Evolutionary conservation across 345 rosid genomes (phyloP).

Genomic region (Eucalyptus tenuipes): DNA sequence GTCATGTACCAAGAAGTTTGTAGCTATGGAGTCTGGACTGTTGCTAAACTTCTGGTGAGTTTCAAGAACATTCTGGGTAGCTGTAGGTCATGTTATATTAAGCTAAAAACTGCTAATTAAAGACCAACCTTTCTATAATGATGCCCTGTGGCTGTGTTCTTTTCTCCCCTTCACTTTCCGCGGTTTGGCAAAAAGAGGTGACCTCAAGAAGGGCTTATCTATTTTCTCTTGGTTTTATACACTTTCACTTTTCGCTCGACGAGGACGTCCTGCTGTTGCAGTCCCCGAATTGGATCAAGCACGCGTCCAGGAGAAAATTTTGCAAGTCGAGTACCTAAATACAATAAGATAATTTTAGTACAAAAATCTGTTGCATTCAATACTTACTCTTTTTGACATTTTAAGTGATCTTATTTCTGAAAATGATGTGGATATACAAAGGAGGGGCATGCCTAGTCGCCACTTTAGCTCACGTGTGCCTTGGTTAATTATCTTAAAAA

Average conservation of each 20-base stretch:
- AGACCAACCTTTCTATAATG: neutral
- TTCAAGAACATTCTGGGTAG: neutral
- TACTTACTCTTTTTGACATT: too few relatives aligned
- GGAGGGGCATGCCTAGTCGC: too few relatives aligned
- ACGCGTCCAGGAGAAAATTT: neutral
- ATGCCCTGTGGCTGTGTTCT: neutral
- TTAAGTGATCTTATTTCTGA: neutral
- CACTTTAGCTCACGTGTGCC: too few relatives aligned
- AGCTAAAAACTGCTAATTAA: neutral
- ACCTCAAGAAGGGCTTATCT: neutral
- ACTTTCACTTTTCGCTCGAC: neutral
- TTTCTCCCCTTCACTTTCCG: neutral
- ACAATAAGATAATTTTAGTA: too few relatives aligned
- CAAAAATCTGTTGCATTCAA: too few relatives aligned
- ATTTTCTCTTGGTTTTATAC: neutral
- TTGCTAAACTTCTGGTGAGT: neutral
- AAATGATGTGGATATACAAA: too few relatives aligned
- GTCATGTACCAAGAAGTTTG: neutral
- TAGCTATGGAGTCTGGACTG: neutral
- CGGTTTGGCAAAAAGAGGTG: neutral
- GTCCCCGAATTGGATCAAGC: conserved; percentile 2
- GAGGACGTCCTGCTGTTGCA: conserved; percentile 5
- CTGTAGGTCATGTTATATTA: neutral
- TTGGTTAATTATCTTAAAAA: too few relatives aligned
- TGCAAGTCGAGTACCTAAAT: neutral